Base-by-base conservation (phyloP, 2,329 filamentous ascomycete genomes). In the Ploettnerulaceae sp. region DNA sequence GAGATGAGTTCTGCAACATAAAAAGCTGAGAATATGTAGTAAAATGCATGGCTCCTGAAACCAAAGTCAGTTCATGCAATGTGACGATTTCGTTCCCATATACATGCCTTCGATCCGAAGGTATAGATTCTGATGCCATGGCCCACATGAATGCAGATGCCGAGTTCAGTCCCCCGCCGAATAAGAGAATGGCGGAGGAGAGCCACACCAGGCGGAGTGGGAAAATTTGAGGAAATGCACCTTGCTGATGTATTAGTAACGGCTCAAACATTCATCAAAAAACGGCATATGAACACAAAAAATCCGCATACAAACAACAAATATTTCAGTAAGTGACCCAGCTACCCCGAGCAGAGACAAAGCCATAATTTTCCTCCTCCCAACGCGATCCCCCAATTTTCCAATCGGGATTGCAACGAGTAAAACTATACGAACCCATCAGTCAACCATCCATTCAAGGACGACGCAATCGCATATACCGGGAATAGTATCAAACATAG, bases 11-110 rank as follows among this genome's bases (percentile, higher is more conserved):
- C 61, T 1, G 60, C 60, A 20, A 59, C 43, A 33, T 62, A 63
- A 31, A 60, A 63, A 18, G 61, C 58, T 7, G 61, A 62, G 33
- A 62, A 63, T 29, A 63, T 61, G 29, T 61, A 61, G 22, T 63
- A 63, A 35, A 62, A 63, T 1, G 54, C 55, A 42, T 58, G 52
- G 33, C 60, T 62, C 45, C 61, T 62, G 14, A 5, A 17, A 17
- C 22, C 14, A 12, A 35, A 2, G 7, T 47, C 3, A 47, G 45
- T n/a, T n/a, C n/a, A n/a, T n/a, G n/a, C 15, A 29, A 2, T 14
- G 5, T n/a, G 8, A n/a, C 18, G 14, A 17, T 11, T n/a, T 7
- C 24, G 18, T n/a, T n/a, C n/a, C 7, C 6, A 8, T 21, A 7
- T 15, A 33, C 41, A 49, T 47, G 52, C 58, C 61, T 58, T 35